These are phyloP conservation scores for Tilletiopsis washingtonensis DNA, from an alignment of 1,284 basidiomycete species.

Conservation along the genomic window DNA sequence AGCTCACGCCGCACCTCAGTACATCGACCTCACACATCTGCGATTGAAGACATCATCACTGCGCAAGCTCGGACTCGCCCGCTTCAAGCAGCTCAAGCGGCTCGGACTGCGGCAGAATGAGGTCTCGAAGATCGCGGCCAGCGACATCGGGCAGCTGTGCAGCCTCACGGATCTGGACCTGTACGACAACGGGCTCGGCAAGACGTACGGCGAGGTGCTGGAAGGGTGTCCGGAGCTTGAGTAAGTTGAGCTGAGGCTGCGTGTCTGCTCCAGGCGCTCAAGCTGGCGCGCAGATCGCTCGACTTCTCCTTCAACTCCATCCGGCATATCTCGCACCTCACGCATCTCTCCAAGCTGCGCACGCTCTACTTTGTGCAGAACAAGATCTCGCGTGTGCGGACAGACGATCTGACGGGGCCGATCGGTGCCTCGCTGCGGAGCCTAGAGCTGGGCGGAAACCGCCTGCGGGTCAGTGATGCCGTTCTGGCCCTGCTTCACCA, in stretches of 20 bases:
- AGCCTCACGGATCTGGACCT: slow-evolving; percentile 81
- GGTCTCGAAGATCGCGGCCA: slow-evolving; percentile 60
- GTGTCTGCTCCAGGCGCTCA: neutral
- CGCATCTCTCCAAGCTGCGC: slow-evolving; percentile 54
- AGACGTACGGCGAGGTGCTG: slow-evolving; percentile 53
- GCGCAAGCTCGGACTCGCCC: slow-evolving; percentile 55
- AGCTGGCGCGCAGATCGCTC: slow-evolving; percentile 56
- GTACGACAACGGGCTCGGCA: slow-evolving; percentile 80
- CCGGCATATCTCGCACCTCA: slow-evolving; percentile 52
- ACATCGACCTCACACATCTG: slow-evolving; percentile 75
- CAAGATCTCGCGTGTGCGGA: slow-evolving; percentile 68
- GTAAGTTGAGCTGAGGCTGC: slow-evolving; percentile 53
- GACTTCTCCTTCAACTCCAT: slow-evolving; percentile 95
- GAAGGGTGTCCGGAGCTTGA: slow-evolving; percentile 59
- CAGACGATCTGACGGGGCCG: slow-evolving; percentile 56
- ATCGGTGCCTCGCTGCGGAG: slow-evolving; percentile 63
- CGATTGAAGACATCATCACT: slow-evolving; percentile 60
- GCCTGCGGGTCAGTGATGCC: slow-evolving; percentile 60
- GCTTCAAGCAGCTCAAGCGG: slow-evolving; percentile 65
- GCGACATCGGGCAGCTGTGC: slow-evolving; percentile 51
- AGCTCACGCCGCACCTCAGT: too few species aligned
- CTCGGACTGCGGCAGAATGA: slow-evolving; percentile 86
- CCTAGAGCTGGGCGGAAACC: slow-evolving; percentile 87
- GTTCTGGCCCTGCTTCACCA: neutral
- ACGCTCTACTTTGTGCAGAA: slow-evolving; percentile 95